phyloP scores from a whole-genome alignment of 176 grass and related monocot species.

The Oryza australiensis region DNA sequence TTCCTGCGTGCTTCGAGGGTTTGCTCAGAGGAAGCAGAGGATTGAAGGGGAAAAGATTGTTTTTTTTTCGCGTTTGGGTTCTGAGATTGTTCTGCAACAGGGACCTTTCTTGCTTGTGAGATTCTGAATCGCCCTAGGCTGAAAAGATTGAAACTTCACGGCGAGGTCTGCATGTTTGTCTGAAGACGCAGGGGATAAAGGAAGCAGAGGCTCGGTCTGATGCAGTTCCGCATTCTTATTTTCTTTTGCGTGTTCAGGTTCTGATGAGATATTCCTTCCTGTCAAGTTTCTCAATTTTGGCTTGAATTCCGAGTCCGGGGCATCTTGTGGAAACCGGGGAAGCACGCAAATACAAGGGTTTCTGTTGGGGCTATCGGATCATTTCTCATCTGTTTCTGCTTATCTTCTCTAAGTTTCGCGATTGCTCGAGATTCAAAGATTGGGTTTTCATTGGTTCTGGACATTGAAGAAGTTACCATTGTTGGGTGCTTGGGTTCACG shows the following conservation, averaged over 20 bases:
- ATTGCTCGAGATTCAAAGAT: not conserved
- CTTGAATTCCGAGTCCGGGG: not conserved
- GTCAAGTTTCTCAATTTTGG: slow-evolving; percentile 20
- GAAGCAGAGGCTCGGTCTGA: not conserved
- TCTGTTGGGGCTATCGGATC: slow-evolving; percentile 8
- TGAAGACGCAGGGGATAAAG: slow-evolving; percentile 10
- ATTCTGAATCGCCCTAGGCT: slow-evolving; percentile 30
- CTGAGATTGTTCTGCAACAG: slow-evolving; percentile 19
- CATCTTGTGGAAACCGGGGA: slow-evolving; percentile 40
- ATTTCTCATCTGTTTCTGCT: slow-evolving; percentile 1
- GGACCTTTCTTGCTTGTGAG: not conserved
- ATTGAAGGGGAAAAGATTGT: not conserved
- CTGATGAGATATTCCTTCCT: slow-evolving; percentile 23
- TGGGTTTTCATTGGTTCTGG: slow-evolving; percentile 7
- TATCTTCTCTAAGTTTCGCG: not conserved
- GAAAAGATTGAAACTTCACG: not conserved
- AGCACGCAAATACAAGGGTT: slow-evolving; percentile 35
- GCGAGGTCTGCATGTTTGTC: slow-evolving; percentile 7
- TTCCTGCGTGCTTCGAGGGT: slow-evolving; percentile 5
- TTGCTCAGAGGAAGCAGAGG: slow-evolving; percentile 29
- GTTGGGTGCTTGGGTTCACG: not conserved
- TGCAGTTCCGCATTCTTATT: not conserved
- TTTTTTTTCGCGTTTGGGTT: not conserved
- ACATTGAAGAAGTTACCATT: not conserved
- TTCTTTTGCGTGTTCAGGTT: slow-evolving; percentile 23